Percentiles rank a stretch among this genome's conserved stretches.
These are phyloP conservation scores for Tylopilus plumbeoviolaceoides DNA, from an alignment of 768 basidiomycete genomes.

Conservation along the genomic window DNA sequence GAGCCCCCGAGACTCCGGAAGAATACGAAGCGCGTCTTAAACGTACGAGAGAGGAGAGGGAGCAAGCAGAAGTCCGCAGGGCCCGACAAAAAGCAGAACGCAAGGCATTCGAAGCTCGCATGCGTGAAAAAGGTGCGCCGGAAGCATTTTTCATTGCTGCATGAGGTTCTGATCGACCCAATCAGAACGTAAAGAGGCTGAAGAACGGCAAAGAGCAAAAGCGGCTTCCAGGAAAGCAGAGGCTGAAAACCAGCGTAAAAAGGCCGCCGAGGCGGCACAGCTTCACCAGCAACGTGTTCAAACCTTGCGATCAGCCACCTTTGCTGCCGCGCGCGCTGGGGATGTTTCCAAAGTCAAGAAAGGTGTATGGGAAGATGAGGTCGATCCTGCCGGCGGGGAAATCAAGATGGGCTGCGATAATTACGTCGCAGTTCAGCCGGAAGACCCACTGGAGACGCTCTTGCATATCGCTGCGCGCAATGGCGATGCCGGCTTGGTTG, in stretches of 20 bases:
- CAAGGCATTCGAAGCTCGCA: slow-evolving; percentile 41
- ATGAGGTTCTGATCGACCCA: slow-evolving; percentile 10
- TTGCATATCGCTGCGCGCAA: slow-evolving; percentile 59
- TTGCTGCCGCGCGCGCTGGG: slow-evolving; percentile 59
- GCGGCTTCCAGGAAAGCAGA: slow-evolving; percentile 52
- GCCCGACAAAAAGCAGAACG: slow-evolving; percentile 43
- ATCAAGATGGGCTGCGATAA: slow-evolving; percentile 51
- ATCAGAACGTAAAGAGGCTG: slow-evolving; percentile 49
- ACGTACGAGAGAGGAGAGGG: slow-evolving; percentile 48
- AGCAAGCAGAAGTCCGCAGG: slow-evolving; percentile 48
- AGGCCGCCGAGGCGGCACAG: slow-evolving; percentile 46
- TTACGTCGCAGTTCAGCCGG: slow-evolving; percentile 42
- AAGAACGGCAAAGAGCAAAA: slow-evolving; percentile 54
- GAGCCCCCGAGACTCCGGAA: slow-evolving; percentile 43
- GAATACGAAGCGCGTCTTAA: slow-evolving; percentile 51
- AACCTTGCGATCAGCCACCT: slow-evolving; percentile 53
- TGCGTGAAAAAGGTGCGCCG: slow-evolving; percentile 48
- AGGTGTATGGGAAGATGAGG: slow-evolving; percentile 63
- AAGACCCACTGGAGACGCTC: slow-evolving; percentile 64
- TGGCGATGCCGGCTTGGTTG: slow-evolving; percentile 54
- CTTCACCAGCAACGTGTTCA: slow-evolving; percentile 49
- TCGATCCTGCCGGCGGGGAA: slow-evolving; percentile 73
- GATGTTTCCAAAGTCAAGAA: slow-evolving; percentile 53
- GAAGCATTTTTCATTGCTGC: not conserved
- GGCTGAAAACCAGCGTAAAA: slow-evolving; percentile 43